Percentiles rank a stretch among this genome's conserved stretches.
These are phyloP conservation scores for Lecanosticta acicola DNA, from an alignment of 2,329 filamentous ascomycete species.

Conservation along the genomic window DNA sequence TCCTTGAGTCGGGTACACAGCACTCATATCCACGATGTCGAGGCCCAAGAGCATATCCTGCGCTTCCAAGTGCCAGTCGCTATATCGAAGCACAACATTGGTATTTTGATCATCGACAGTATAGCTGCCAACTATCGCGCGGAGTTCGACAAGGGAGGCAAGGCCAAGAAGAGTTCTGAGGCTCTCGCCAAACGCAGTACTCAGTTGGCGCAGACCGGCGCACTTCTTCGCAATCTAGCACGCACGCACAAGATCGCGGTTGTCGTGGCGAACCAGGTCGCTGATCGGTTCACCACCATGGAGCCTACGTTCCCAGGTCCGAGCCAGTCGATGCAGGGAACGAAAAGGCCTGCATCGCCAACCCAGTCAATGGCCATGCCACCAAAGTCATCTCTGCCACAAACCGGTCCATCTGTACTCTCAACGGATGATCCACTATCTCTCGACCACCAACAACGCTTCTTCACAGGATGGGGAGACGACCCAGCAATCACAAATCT, in stretches of 20 bases:
- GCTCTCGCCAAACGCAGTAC: conserved; percentile 70
- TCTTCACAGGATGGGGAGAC: conserved; percentile 95
- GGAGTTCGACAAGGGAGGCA: conserved; percentile 61
- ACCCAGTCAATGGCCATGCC: conserved; percentile 3
- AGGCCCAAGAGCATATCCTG: conserved; percentile 91
- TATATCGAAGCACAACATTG: conserved; percentile 67
- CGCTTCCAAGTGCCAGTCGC: conserved; percentile 87
- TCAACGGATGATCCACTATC: conserved; percentile 55
- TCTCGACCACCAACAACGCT: conserved; percentile 84
- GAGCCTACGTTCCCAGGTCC: conserved; percentile 9
- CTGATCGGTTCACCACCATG: conserved; percentile 63
- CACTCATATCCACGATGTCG: conserved; percentile 80
- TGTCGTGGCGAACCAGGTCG: conserved; percentile 92
- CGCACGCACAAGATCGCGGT: conserved; percentile 69
- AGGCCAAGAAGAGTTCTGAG: conserved; percentile 27
- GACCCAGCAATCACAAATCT: conserved; percentile 40
- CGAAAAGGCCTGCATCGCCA: conserved; percentile 18
- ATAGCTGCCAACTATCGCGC: conserved; percentile 94
- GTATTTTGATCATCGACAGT: conserved; percentile 81
- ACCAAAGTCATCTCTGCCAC: conserved; percentile 1
- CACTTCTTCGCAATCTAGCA: conserved; percentile 70
- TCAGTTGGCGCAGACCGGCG: conserved; percentile 71
- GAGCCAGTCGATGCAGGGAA: conserved; percentile 16
- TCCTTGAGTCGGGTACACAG: conserved; percentile 72
- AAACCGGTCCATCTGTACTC: conserved; percentile 29